phyloP scores from a whole-genome alignment of 495 filamentous ascomycete genomes.

The Aspergillus wentii region DNA sequence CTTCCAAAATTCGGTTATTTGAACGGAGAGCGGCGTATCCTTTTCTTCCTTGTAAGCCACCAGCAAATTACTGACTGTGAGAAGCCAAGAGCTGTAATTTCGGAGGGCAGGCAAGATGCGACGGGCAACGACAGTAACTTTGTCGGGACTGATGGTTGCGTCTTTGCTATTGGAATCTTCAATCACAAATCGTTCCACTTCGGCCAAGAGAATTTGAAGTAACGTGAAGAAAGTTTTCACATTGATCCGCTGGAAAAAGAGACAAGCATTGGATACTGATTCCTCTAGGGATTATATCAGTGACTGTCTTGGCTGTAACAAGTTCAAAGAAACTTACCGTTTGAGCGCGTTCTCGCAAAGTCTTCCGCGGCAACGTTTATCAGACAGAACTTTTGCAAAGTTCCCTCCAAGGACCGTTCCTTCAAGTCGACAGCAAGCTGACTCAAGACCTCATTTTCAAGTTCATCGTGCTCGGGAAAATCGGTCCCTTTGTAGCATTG shows the following conservation, averaged over 20 bases:
- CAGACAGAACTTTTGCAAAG: conserved; percentile 73
- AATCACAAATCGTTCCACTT: conserved; percentile 54
- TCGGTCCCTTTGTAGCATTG: conserved; percentile 70
- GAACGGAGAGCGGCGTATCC: conserved; percentile 50
- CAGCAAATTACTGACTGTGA: conserved; percentile 45
- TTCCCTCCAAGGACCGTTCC: conserved; percentile 58
- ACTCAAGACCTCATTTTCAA: conserved; percentile 81
- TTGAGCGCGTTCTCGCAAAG: conserved; percentile 56
- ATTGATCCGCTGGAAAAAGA: conserved; percentile 76
- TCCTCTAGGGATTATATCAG: conserved; percentile 31
- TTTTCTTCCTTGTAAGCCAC: conserved; percentile 50
- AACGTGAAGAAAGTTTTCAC: conserved; percentile 74
- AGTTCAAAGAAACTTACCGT: conserved; percentile 43
- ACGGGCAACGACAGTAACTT: conserved; percentile 57
- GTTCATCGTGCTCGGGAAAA: conserved; percentile 69
- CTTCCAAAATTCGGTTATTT: conserved; percentile 66
- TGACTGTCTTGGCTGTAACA: conserved; percentile 3
- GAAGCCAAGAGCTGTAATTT: conserved; percentile 71
- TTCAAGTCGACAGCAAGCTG: conserved; percentile 71
- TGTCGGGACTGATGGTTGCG: conserved; percentile 40
- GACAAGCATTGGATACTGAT: conserved; percentile 48
- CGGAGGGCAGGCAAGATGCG: conserved; percentile 66
- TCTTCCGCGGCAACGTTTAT: conserved; percentile 83
- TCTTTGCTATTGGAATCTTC: conserved; percentile 41
- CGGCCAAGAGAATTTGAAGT: conserved; percentile 64